Conservation (phyloP, 345 rosid genomes). For the Eucalyptus curtisii region DNA sequence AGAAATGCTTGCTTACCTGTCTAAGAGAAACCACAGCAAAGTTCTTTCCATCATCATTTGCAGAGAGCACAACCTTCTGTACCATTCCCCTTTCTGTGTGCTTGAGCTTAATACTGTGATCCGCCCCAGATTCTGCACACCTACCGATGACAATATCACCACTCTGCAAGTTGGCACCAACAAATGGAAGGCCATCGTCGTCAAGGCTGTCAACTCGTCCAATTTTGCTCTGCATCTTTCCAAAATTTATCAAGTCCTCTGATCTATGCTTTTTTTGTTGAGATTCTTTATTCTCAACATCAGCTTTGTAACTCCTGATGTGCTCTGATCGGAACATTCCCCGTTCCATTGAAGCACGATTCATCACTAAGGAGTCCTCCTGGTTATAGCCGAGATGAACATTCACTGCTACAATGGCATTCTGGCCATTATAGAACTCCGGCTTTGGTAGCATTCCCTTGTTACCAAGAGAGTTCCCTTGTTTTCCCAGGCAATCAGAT, state of each 20-base stretch:
- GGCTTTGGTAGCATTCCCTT: conserved; percentile 31
- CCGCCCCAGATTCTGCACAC: conserved; percentile 69
- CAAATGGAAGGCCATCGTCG: conserved; percentile 78
- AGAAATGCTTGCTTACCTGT: conserved; percentile 36
- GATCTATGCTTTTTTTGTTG: conserved; percentile 40
- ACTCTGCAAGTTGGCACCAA: conserved; percentile 72
- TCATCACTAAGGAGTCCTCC: conserved; percentile 92
- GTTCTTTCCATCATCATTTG: conserved; percentile 93
- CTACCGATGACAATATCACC: conserved; percentile 89
- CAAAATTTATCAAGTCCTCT: conserved; percentile 55
- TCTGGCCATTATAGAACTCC: conserved; percentile 77
- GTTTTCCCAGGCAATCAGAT: conserved; percentile 60
- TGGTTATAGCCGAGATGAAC: conserved; percentile 92
- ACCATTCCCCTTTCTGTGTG: conserved; percentile 91
- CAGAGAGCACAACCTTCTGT: conserved; percentile 77
- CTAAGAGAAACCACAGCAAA: conserved; percentile 78
- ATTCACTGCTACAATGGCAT: conserved; percentile 89
- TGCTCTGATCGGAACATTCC: conserved; percentile 92
- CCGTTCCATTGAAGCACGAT: conserved; percentile 77
- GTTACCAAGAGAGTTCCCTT: conserved; percentile 15
- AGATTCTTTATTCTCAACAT: conserved; percentile 65
- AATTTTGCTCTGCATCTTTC: conserved; percentile 55
- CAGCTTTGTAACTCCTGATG: conserved; percentile 82
- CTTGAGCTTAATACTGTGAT: conserved; percentile 75
- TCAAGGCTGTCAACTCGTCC: conserved; percentile 84